phyloP scores from a whole-genome alignment of 163 green algal species.

The Scenedesmus sp. region DNA sequence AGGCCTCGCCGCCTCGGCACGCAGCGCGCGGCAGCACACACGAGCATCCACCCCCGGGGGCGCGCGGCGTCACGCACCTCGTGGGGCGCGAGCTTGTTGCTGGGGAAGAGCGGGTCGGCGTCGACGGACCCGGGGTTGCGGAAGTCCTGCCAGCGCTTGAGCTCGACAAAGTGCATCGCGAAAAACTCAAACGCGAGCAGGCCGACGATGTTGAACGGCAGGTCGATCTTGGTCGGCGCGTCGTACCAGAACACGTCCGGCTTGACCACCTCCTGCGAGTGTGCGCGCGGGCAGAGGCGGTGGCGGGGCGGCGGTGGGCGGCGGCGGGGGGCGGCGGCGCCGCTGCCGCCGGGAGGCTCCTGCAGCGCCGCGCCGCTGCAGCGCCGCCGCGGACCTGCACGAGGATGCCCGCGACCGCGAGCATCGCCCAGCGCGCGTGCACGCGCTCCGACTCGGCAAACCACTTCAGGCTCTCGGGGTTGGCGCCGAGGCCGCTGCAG shows the following conservation, averaged over 20 bases:
- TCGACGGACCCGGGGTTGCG: constrained; percentile 86
- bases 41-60: too few relatives aligned
- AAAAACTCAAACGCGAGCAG: constrained; percentile 83
- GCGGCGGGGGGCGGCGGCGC: not conserved
- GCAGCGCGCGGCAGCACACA: not conserved
- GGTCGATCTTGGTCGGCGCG: constrained; percentile 64
- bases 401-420: constrained; percentile 77
- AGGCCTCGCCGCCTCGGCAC: not conserved
- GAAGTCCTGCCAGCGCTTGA: constrained; percentile 88
- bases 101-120: constrained; percentile 89
- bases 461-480: constrained; percentile 73
- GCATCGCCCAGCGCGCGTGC: constrained; percentile 83
- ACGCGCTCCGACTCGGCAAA: constrained; percentile 71
- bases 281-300: too few relatives aligned
- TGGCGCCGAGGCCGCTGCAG: constrained; percentile 68
- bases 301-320: too few relatives aligned
- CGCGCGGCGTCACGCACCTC: constrained; percentile 54
- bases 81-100: constrained; percentile 80
- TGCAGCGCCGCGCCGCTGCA: not conserved
- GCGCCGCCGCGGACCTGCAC: constrained; percentile 54
- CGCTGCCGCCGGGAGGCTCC: not conserved
- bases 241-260: constrained; percentile 85
- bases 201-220: constrained; percentile 76
- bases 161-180: constrained; percentile 78
- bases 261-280: constrained; percentile 67